Evolutionary conservation across 2,329 filamentous ascomycete species (phyloP), one percentile per base, ranked within the genome.

Genomic region (Trichoderma oligosporum): DNA sequence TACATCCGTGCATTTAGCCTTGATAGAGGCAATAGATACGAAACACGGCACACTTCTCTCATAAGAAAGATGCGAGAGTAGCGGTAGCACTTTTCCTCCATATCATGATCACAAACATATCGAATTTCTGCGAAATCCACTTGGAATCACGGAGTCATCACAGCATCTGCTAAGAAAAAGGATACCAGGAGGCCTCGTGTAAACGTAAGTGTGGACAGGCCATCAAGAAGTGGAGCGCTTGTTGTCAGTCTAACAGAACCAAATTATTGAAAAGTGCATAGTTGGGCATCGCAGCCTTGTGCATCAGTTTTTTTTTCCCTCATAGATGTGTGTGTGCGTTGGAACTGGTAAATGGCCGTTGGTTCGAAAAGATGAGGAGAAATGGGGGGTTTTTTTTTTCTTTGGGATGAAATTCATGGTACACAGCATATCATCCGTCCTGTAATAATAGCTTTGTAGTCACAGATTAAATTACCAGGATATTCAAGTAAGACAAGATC

Each of bases 401-500:
- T 41, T 39, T 20, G n/a, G 46, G 46, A 42, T 29, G 38, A 51
- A 22, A 24, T 29, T 49, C 45, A 25, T 31, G 48, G 35, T 48
- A 47, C 48, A 54, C 56, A 41, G 22, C 56, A 54, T 54, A 51
- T 33, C 29, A 16, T 42, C 35, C 27, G 39, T 36, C 41, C 52
- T 55, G 42, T 54, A 12, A 46, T n/a, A 41, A 41, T 35, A 29
- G 25, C 22, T 35, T 36, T 42, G 31, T 18, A 41, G 46, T 24
- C 33, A 36, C 48, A 47, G 39, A 31, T 51, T 18, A 33, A 24
- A 41, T 48, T 41, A 25, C 45, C 29, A 35, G 45, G 48, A 42
- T 54, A 44, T 42, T 48, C 36, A 27, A 53, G 48, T 58, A 33
- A 58, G 56, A 58, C 56, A 58, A 58, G 56, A 54, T 58, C 48